Evolutionary conservation across 2,329 filamentous ascomycete genomes (phyloP), one percentile per base, ranked within the genome.

Genomic region (Alternaria arborescens): DNA sequence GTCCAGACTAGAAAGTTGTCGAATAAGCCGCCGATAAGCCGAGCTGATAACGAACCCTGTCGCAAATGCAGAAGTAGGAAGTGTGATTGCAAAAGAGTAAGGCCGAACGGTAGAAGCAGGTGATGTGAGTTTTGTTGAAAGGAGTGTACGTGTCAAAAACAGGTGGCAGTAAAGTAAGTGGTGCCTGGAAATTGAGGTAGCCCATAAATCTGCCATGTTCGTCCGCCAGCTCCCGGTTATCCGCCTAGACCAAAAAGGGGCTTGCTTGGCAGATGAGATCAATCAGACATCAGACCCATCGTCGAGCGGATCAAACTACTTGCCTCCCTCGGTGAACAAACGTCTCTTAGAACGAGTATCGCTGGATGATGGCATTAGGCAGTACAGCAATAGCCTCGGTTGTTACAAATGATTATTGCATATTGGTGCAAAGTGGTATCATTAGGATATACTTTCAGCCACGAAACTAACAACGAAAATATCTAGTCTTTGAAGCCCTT

Each of bases 1-100:
- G 61, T 57, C 53, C 26, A 44, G 61, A 48, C 55, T 52, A 70
- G 66, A 71, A 71, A 75, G 67, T 72, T 73, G 65, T 67, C 59
- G 52, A 65, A 64, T 55, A 58, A 66, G 50, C 40, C 26, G 64
- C 67, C 66, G 74, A 77, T 77, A 75, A 77, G 74, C 67, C 69
- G 75, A 77, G 74, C 67, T 67, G 75, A 77, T 77, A 77, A 75
- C 67, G 63, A 69, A 69, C 65, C 68, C 72, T 63, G 61, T 57
- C 58, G 50, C 43, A 28, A 36, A 55, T 22, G 57, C 20, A 60
- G 55, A 36, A 32, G 38, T 42, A 38, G 24, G 30, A 34, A 43
- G 36, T 53, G 40, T 34, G 20, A 28, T 36, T 26, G 56, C 28
- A 16, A 52, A 59, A 48, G 42, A 50, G 52, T 46, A 59, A 55